phyloP scores from a whole-genome alignment of 208 protist species.

The Leishmania tropica region DNA sequence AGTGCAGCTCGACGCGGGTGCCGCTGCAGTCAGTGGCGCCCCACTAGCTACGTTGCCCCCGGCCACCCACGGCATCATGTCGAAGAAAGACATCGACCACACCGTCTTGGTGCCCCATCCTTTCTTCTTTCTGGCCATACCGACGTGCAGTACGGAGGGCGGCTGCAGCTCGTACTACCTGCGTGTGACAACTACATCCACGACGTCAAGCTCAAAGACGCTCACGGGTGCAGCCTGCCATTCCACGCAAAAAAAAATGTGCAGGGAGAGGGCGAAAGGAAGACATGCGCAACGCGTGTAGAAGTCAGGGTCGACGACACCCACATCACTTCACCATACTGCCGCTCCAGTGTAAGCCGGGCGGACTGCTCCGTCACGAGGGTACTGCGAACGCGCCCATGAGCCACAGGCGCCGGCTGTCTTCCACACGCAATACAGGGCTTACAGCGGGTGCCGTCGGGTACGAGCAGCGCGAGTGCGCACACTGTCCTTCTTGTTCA shows the following conservation, averaged over 20 bases:
- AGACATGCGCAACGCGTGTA: background rate
- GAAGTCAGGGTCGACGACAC: background rate
- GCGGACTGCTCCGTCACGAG: background rate
- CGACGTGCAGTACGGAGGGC: background rate
- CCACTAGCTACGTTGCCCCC: background rate
- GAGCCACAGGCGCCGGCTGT: background rate
- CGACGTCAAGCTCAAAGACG: background rate
- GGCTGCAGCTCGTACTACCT: background rate
- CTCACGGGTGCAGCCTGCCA: background rate
- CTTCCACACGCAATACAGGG: background rate
- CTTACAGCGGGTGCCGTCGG: background rate
- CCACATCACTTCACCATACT: background rate
- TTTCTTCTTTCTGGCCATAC: conserved; percentile 7
- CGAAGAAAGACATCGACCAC: conserved; percentile 66
- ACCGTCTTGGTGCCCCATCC: conserved; percentile 49
- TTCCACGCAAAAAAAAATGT: background rate
- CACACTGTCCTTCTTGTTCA: background rate
- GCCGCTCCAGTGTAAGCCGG: background rate
- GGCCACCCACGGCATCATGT: conserved; percentile 14
- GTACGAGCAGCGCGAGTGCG: background rate
- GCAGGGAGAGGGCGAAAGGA: background rate
- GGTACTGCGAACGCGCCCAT: background rate
- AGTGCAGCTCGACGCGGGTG: background rate
- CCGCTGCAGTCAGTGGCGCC: background rate
- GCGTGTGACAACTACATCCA: background rate